Conservation (phyloP, 345 rosid genomes). For the Triadica sebifera region DNA sequence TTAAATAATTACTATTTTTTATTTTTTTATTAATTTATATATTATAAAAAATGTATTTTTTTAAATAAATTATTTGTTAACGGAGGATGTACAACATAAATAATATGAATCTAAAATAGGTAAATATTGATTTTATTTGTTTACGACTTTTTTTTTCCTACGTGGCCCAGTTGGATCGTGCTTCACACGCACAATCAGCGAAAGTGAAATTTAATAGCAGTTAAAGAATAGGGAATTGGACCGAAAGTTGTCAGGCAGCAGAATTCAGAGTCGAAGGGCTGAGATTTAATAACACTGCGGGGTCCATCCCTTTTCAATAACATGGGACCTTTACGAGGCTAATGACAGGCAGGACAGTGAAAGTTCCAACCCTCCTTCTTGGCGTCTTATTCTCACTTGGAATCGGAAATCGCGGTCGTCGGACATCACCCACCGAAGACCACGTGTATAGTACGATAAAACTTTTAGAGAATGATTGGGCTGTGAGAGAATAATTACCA, state of each 20-base stretch:
- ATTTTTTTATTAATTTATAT: too few relatives aligned
- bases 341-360: slow-evolving; percentile 25
- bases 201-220: neutral
- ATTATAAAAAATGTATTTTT: too few relatives aligned
- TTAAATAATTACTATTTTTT: too few relatives aligned
- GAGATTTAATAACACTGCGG: neutral
- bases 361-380: neutral
- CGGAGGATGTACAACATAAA: too few relatives aligned
- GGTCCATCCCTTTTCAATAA: slow-evolving; percentile 12
- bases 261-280: slow-evolving; percentile 12
- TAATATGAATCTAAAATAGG: too few relatives aligned
- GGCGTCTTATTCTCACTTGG: neutral
- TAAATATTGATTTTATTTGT: too few relatives aligned
- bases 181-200: neutral
- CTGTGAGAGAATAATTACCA: neutral
- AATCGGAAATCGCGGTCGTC: neutral
- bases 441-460: neutral
- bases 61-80: too few relatives aligned
- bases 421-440: neutral
- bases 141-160: too few relatives aligned
- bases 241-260: slow-evolving; percentile 2
- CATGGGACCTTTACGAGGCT: neutral
- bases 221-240: slow-evolving; percentile 9
- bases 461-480: neutral
- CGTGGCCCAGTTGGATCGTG: slow-evolving; percentile 4